A percentile compares a stretch with the other conserved stretches of the same genome.
Evolutionary conservation across 2,329 filamentous ascomycete genomes (phyloP).

Genomic region (Colletotrichum sp.): DNA sequence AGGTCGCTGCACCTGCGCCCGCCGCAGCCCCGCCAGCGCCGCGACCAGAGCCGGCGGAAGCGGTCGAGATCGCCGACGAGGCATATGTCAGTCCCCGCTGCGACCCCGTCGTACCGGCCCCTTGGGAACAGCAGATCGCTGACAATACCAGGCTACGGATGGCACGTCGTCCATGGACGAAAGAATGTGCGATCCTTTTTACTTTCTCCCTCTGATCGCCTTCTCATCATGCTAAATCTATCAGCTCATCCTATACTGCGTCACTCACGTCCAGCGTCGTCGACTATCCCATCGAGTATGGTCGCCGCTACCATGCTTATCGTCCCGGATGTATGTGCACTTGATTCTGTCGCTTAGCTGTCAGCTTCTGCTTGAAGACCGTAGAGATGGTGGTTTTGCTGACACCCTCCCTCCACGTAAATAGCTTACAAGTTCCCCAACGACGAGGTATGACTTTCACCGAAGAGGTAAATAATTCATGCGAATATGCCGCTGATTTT

Average conservation of each 20-base stretch:
- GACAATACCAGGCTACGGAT: neutral
- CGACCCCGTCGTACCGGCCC: neutral
- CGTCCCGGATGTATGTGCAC: neutral
- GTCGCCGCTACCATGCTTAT: neutral
- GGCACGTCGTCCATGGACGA: neutral
- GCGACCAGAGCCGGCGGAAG: neutral
- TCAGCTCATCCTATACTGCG: neutral
- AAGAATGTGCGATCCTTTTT: neutral
- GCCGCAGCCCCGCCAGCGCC: neutral
- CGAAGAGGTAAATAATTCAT: fast-evolving
- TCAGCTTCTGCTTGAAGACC: neutral
- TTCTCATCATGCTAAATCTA: neutral
- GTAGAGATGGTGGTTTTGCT: neutral
- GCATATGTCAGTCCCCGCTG: neutral
- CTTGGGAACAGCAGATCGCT: fast-evolving
- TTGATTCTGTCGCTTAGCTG: neutral
- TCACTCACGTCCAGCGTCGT: neutral
- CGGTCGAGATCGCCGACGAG: neutral
- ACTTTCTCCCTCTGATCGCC: neutral
- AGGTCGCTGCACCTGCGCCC: neutral
- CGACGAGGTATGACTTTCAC: neutral
- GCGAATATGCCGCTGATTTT: neutral
- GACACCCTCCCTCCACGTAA: neutral
- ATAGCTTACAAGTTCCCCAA: neutral
- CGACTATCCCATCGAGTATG: neutral